phyloP scores from a whole-genome alignment of 768 basidiomycete genomes.

The Lentinus tigrinus region DNA sequence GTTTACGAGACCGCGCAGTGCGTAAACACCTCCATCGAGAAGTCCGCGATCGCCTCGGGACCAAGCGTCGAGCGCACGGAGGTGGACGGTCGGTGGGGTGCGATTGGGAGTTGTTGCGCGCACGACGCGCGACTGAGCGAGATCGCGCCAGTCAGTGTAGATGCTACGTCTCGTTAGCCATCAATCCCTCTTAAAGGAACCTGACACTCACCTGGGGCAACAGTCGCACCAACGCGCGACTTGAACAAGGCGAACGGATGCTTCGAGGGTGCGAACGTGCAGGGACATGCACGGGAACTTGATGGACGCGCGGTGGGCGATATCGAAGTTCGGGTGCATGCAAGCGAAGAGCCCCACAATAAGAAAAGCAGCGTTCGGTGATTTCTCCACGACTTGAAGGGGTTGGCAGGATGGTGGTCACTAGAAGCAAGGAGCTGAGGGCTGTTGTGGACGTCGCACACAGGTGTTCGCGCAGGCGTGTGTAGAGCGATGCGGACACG shows the following conservation, averaged over 20 bases:
- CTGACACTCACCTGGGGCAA: neutral
- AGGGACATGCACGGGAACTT: too few species aligned
- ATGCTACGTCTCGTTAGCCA: neutral
- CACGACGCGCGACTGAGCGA: neutral
- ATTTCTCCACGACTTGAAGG: too few species aligned
- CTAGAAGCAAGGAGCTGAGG: too few species aligned
- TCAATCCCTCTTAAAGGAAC: neutral
- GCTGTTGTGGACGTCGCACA: too few species aligned
- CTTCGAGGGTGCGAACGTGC: neutral
- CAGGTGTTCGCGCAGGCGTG: too few species aligned
- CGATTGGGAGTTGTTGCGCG: neutral
- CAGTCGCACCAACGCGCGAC: neutral
- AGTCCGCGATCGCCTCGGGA: slow-evolving; percentile 14
- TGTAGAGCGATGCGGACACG: too few species aligned
- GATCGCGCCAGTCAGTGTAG: slow-evolving; percentile 3
- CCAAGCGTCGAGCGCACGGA: neutral
- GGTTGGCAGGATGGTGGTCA: too few species aligned
- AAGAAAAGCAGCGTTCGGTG: too few species aligned
- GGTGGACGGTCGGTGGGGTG: slow-evolving; percentile 1
- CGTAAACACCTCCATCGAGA: slow-evolving; percentile 11
- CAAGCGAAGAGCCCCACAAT: too few species aligned
- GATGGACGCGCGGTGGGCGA: neutral
- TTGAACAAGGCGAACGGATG: slow-evolving; percentile 48
- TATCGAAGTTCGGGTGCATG: neutral
- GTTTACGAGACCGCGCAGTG: slow-evolving; percentile 22